Percentiles rank a stretch among this genome's conserved stretches.
Conservation (phyloP, 2,329 filamentous ascomycete genomes). For the Lojkania enalia region DNA sequence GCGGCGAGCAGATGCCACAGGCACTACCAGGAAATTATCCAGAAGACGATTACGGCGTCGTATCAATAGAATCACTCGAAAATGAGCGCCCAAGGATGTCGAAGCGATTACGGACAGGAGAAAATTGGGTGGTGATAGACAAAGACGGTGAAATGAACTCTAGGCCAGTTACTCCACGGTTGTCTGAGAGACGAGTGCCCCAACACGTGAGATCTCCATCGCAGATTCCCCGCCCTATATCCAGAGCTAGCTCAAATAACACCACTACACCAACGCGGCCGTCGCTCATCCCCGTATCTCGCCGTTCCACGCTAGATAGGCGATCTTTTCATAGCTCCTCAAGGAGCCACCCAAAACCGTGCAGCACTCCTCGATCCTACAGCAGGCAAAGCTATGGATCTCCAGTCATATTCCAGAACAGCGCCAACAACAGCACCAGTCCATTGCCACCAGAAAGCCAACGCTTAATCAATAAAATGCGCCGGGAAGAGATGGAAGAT, state of each 20-base stretch:
- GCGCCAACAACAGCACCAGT: slow-evolving; percentile 24
- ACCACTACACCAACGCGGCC: slow-evolving; percentile 30
- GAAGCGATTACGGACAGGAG: slow-evolving; percentile 54
- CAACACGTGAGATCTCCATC: slow-evolving; percentile 32
- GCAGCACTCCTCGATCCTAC: slow-evolving; percentile 27
- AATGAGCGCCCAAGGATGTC: slow-evolving; percentile 48
- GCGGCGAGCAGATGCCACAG: slow-evolving; percentile 14
- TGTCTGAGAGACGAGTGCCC: slow-evolving; percentile 37
- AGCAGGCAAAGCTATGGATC: slow-evolving; percentile 39
- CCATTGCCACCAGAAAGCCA: slow-evolving; percentile 67
- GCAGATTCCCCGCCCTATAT: slow-evolving; percentile 40
- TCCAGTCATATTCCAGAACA: slow-evolving; percentile 26
- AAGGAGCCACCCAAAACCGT: slow-evolving; percentile 14
- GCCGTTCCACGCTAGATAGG: slow-evolving; percentile 41
- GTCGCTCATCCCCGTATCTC: slow-evolving; percentile 50
- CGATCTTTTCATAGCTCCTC: slow-evolving; percentile 23
- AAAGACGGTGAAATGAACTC: slow-evolving; percentile 58
- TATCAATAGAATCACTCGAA: slow-evolving; percentile 49
- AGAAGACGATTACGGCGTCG: slow-evolving; percentile 52
- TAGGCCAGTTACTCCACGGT: slow-evolving; percentile 49
- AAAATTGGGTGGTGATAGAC: slow-evolving; percentile 54
- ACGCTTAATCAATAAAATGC: slow-evolving; percentile 70
- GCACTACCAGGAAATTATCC: slow-evolving; percentile 59
- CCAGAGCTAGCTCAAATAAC: slow-evolving; percentile 23
- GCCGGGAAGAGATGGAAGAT: slow-evolving; percentile 73